These are phyloP conservation scores for Anacardium occidentale DNA, from an alignment of 345 rosid species.

Conservation along the genomic window DNA sequence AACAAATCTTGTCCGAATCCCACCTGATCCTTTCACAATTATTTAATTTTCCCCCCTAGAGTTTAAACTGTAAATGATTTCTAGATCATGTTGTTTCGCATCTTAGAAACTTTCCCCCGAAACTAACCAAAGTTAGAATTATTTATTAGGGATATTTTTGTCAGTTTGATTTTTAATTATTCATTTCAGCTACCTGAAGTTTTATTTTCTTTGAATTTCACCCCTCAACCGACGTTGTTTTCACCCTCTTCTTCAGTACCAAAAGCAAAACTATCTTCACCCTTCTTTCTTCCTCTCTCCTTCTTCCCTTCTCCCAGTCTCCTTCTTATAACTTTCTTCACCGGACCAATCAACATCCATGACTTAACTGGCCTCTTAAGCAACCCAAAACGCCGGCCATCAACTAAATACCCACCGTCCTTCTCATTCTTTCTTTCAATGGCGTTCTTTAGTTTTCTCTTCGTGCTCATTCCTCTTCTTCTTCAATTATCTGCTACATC, in stretches of 20 bases:
- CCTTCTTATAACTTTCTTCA: not conserved
- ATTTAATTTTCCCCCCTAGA: too few relatives aligned
- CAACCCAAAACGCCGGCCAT: constrained; percentile 5
- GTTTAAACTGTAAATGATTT: too few relatives aligned
- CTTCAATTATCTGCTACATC: constrained; percentile 19
- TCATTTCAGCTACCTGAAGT: too few relatives aligned
- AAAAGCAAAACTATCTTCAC: not conserved
- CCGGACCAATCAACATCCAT: not conserved
- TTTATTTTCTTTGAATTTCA: not conserved
- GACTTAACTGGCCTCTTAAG: constrained; percentile 17
- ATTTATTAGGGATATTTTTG: too few relatives aligned
- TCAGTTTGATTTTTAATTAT: too few relatives aligned
- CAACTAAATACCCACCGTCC: not conserved
- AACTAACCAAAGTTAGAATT: too few relatives aligned
- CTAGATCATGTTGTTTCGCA: too few relatives aligned
- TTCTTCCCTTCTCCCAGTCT: not conserved
- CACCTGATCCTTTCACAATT: not conserved
- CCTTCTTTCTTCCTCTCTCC: not conserved
- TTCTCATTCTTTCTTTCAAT: not conserved
- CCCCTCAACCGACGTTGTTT: constrained; percentile 27
- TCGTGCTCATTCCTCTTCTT: constrained; percentile 7
- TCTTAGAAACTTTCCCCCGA: too few relatives aligned
- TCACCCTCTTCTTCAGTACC: constrained; percentile 7
- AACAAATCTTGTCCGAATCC: not conserved
- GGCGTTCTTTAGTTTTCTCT: constrained; percentile 1